phyloP scores from a whole-genome alignment of 192 early-diverging fungal species.

The Umbelopsis vinacea region DNA sequence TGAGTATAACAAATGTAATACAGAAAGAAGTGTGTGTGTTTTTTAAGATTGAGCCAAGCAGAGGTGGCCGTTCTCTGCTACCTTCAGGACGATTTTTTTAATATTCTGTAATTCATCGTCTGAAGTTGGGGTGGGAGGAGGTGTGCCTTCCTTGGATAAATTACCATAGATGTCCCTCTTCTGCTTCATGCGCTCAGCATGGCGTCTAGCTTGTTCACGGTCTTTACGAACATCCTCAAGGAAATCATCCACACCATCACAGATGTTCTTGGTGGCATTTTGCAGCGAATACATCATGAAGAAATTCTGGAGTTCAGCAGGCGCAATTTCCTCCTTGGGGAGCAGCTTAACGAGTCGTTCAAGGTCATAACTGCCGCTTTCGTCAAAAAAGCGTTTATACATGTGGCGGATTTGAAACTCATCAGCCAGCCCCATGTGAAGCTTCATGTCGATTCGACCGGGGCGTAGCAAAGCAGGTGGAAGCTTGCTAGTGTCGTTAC shows the following conservation, averaged over 20 bases:
- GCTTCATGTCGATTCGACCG: constrained; percentile 56
- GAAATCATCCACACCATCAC: constrained; percentile 24
- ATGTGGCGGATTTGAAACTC: constrained; percentile 46
- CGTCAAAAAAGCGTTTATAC: constrained; percentile 37
- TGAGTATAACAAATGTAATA: too few relatives aligned
- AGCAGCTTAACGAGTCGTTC: constrained; percentile 24
- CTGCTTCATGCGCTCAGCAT: neutral
- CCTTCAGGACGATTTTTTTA: neutral
- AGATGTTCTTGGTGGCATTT: neutral
- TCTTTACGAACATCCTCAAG: constrained; percentile 30
- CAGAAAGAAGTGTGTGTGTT: too few relatives aligned
- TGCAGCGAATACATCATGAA: constrained; percentile 32
- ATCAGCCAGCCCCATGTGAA: constrained; percentile 54
- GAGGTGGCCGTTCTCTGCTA: neutral
- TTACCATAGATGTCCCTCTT: constrained; percentile 25
- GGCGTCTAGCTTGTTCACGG: constrained; percentile 28
- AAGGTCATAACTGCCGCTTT: neutral
- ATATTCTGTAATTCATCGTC: neutral
- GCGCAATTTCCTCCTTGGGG: constrained; percentile 23
- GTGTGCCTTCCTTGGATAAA: neutral
- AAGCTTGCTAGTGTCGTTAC: constrained; percentile 49
- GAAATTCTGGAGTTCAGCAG: constrained; percentile 40
- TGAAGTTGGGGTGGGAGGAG: neutral
- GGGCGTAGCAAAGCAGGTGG: constrained; percentile 57
- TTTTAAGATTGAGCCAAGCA: neutral